Conservation (phyloP, 768 basidiomycete genomes). For the Leccinum broughii region DNA sequence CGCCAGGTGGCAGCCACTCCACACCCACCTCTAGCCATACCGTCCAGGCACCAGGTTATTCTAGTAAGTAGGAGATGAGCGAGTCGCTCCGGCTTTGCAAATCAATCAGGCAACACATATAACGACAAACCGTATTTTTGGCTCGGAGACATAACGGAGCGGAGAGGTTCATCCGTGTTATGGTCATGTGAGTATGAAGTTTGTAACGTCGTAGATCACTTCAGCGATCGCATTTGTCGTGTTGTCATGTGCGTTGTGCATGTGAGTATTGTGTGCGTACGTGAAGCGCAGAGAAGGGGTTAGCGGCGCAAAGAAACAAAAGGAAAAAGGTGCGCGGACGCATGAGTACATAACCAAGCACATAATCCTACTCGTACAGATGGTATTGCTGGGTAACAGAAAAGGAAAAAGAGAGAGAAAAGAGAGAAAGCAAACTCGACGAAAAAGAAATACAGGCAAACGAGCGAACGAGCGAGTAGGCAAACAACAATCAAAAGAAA, state of each 20-base stretch:
- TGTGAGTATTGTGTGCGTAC: neutral
- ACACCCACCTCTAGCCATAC: too few relatives aligned
- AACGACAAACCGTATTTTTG: neutral
- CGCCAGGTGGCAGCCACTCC: too few relatives aligned
- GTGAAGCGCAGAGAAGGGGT: neutral
- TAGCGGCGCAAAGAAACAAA: neutral
- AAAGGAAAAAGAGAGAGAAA: neutral
- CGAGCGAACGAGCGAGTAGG: constrained; percentile 5
- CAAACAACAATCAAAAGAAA: constrained; percentile 13
- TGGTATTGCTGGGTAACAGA: constrained; percentile 19
- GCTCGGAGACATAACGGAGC: neutral
- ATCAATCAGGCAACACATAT: neutral
- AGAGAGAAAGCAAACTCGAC: constrained; percentile 1
- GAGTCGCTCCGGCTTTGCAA: neutral
- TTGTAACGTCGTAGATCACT: neutral
- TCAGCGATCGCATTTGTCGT: neutral
- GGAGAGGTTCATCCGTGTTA: too few relatives aligned
- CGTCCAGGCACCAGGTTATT: too few relatives aligned
- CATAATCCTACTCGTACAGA: constrained; percentile 16
- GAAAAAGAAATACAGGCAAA: constrained; percentile 4
- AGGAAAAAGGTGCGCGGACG: neutral
- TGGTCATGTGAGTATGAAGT: neutral
- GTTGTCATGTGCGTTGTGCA: neutral
- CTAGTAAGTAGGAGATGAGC: too few relatives aligned
- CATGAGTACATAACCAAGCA: constrained; percentile 22